Conservation (phyloP, 139 green algal species). For the Micromonas pusilla region DNA sequence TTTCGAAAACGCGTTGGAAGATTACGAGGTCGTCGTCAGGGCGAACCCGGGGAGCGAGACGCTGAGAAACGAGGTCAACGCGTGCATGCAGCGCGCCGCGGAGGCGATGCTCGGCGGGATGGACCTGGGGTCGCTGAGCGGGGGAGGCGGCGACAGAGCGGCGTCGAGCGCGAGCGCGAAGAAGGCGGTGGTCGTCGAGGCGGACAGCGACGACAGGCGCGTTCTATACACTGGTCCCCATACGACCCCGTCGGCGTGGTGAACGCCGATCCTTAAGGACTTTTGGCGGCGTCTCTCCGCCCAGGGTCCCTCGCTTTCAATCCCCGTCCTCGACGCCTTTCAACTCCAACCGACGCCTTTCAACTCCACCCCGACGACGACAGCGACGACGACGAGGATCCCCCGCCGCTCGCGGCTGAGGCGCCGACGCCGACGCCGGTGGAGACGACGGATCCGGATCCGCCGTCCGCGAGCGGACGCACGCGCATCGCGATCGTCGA, state of each 20-base stretch:
- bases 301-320: too few species aligned
- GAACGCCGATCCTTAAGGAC: too few species aligned
- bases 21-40: constrained; percentile 10
- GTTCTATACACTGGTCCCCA: too few species aligned
- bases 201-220: neutral
- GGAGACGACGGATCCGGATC: neutral
- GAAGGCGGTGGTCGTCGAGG: neutral
- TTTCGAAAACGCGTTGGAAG: neutral
- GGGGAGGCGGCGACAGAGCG: neutral
- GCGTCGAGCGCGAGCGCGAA: neutral
- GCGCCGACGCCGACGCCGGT: constrained; percentile 1
- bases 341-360: too few species aligned
- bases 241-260: too few species aligned
- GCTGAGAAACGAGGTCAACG: neutral
- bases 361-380: neutral
- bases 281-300: too few species aligned
- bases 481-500: neutral
- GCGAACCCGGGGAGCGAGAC: neutral
- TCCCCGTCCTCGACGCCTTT: too few species aligned
- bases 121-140: neutral
- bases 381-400: neutral
- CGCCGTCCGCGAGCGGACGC: neutral
- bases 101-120: neutral
- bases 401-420: neutral
- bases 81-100: neutral